Base-by-base conservation (phyloP, 805 yeast species). In the Zygotorulaspora sp. region DNA sequence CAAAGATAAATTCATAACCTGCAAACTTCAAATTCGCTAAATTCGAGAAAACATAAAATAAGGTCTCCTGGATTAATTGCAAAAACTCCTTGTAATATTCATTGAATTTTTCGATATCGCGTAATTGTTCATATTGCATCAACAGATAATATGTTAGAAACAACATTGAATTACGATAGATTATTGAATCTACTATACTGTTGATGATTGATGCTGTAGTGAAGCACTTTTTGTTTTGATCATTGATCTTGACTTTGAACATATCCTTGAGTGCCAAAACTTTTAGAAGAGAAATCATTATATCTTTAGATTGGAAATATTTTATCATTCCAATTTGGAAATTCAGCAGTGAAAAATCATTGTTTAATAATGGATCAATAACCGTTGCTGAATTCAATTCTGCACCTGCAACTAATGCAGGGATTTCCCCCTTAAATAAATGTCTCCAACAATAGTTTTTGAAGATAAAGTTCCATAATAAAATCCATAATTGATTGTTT, bases 401-500 rank as follows among this genome's bases (percentile, higher is more conserved):
- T 1, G 47, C 37, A 9, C 48, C 48, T 11, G 29, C 30, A 19
- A 51, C 37, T 27, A 55, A 37, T 10, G 49, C 41, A 9, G 62
- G 59, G 8, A 49, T 38, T 36, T 56, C 57, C 32, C 62, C 62
- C 21, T 45, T 52, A 17, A 49, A 46, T 15, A 52, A 31, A 37
- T 56, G 59, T 33, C 61, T 55, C 55, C 57, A 53, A 26, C 51
- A 50, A 30, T 57, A 57, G 31, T 53, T 53, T 38, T 50, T 56
- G 25, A 43, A 50, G 19, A 55, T 56, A 25, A 50, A 54, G 33
- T 57, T 56, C 61, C 61, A 57, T 13, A 52, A 30, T 16, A 44
- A 22, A 21, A 53, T 50, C 15, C 30, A 29, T 12, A 39, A 23
- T 17, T 49, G 50, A 36, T 55, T 43, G 17, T 49, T 47, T n/a